Base-by-base conservation (phyloP, 768 basidiomycete genomes). In the Mycena olivaceomarginata region DNA sequence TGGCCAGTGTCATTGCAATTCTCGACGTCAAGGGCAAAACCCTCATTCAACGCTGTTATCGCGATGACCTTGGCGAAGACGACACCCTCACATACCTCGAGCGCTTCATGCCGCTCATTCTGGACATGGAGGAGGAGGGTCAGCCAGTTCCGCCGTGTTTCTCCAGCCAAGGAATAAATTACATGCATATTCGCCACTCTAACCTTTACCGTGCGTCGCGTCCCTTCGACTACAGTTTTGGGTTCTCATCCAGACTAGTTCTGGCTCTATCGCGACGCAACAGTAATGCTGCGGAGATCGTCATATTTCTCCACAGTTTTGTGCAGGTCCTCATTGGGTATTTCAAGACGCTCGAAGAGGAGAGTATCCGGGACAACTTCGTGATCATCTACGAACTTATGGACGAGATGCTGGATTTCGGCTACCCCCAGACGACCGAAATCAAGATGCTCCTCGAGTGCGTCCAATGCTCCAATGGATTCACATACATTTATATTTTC, bases 341-440 rank as follows among this genome's bases (percentile, higher is more conserved):
- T 90, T 99, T 99, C 91, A 99, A 99, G 85, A 98, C 99, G 84
- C 93, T 99, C 53, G 98, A 99, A 84, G 98, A 99, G 83, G 98
- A 99, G 88, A 98, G 97, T 64, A 99, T 99, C 83, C 91, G 98
- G 9, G 98, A 99, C 86, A 99, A 99, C 83, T 99, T 99, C 83
- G 98, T 99, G 53, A 98, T 99, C 83, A 98, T 99, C 67, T 99
- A 98, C 85, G 98, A 99, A 84, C 92, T 99, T 69, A 91, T 99
- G 89, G 98, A 99, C 82, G 98, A 99, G 89, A 99, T 99, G 97
- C 99, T 99, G 97, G 98, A 99, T 88, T 99, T 98, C 86, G 98
- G 98, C 10, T 99, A 95, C 84, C 98, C 98, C 0, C 98, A 99
- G 85, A 99, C 98, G 56, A 99, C 98, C 18, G 98, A 99, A 88